Evolutionary conservation across 1,139 yeast species (phyloP).

Genomic region (Debaryomycetaceae sp.): DNA sequence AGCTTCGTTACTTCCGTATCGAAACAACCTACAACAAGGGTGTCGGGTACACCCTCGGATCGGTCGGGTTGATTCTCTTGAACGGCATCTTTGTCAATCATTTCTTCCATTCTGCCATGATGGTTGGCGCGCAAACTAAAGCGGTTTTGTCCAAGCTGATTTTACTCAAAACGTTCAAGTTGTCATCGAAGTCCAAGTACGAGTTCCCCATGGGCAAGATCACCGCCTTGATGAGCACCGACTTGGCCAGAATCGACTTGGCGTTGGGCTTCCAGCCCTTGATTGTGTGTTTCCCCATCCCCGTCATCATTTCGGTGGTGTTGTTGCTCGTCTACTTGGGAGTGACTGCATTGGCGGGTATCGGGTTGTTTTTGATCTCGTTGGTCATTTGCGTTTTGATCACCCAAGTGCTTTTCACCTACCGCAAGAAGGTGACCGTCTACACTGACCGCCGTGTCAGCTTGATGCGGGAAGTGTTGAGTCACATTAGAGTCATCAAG

Average conservation of each 20-base stretch:
- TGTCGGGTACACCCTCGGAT: conserved; percentile 38
- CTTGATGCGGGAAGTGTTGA: conserved; percentile 41
- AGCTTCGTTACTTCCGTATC: conserved; percentile 31
- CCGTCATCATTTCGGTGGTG: conserved; percentile 37
- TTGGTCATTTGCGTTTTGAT: conserved; percentile 34
- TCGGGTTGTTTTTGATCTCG: conserved; percentile 39
- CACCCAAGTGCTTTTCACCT: conserved; percentile 31
- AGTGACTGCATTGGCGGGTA: conserved; percentile 38
- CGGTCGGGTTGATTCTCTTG: conserved; percentile 34
- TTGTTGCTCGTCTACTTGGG: conserved; percentile 36
- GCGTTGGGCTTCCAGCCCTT: conserved; percentile 46
- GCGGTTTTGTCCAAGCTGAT: conserved; percentile 38
- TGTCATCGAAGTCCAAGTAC: conserved; percentile 31
- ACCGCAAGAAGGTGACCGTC: conserved; percentile 37
- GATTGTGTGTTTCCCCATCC: conserved; percentile 41
- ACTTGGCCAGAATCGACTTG: conserved; percentile 42
- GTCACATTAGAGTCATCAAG: conserved; percentile 40
- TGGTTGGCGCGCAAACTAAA: conserved; percentile 44
- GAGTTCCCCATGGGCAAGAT: conserved; percentile 37
- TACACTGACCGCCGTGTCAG: conserved; percentile 41
- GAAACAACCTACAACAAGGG: conserved; percentile 33
- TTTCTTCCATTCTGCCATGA: conserved; percentile 42
- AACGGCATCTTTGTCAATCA: conserved; percentile 43
- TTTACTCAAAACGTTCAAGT: conserved; percentile 35
- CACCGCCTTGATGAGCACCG: conserved; percentile 43